Base-by-base conservation (phyloP, 108 stramenopile species). In the Nannochloropsis granulata region DNA sequence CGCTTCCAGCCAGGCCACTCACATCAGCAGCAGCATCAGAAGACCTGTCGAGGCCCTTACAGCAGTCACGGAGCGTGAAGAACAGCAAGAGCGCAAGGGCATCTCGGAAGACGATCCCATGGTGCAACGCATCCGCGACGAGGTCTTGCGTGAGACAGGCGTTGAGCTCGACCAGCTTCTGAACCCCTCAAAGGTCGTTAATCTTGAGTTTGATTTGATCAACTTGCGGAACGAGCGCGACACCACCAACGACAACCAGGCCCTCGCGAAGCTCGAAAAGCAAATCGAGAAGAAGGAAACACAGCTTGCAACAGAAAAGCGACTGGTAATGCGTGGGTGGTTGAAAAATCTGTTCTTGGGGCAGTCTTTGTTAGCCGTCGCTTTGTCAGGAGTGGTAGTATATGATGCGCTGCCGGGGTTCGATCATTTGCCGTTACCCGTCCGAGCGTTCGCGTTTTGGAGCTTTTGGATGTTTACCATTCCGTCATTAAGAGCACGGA, bases 401-500 rank as follows among this genome's bases (percentile, higher is more conserved):
- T 81, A 81, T 81, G 88, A 89, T 44, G 25, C 43, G 5, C 86
- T 90, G 21, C 90, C 90, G 25, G 80, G 83, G 80, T 90, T 82
- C 80, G 87, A 46, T 19, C 91, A 93, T 82, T 92, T 94, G 93
- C 94, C 95, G 79, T 92, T 95, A 0, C 92, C 94, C 26, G 94
- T 98, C 83, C 84, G 88, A 25, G 97, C 97, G 12, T 84, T 98
- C 78, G 97, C 96, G 81, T 98, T 96, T 84, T 98, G 97, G 97
- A 95, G 94, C 91, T 96, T 96, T 91, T 98, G 97, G 97, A 91
- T 98, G 23, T 98, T 98, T 89, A 95, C 96, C 81, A 94, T 98
- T 43, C 97, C 97, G 25, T 94, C 93, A 34, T 88, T 98, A 43
- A 86, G 97, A 13, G 92, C 93, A 78, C 91, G 96, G 25, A 92